Conservation (phyloP, 805 yeast species). For the Candida xyloterini region DNA sequence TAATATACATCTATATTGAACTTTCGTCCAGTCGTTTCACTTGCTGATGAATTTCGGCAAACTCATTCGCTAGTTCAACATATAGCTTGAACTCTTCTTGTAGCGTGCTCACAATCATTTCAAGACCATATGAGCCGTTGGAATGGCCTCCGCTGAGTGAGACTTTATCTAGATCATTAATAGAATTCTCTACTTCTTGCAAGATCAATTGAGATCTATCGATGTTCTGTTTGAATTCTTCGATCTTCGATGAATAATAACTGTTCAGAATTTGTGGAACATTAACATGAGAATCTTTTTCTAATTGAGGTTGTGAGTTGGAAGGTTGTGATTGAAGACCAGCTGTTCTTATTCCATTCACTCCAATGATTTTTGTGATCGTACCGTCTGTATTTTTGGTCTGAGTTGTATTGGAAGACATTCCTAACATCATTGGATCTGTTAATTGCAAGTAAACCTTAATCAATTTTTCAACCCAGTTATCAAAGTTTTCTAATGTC, state of each 20-base stretch:
- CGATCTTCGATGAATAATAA: slow-evolving; percentile 47
- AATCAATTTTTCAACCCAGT: slow-evolving; percentile 38
- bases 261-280: slow-evolving; percentile 48
- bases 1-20: slow-evolving; percentile 12
- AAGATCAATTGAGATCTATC: slow-evolving; percentile 46
- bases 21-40: slow-evolving; percentile 33
- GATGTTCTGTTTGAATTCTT: slow-evolving; percentile 43
- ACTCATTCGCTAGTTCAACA: slow-evolving; percentile 70
- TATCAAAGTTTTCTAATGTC: slow-evolving; percentile 35
- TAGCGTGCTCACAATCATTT: slow-evolving; percentile 55
- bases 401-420: slow-evolving; percentile 21
- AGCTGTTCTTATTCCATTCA: slow-evolving; percentile 29
- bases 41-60: slow-evolving; percentile 66
- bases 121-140: slow-evolving; percentile 40
- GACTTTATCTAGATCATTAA: slow-evolving; percentile 55
- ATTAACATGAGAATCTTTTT: slow-evolving; percentile 39
- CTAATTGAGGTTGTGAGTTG: slow-evolving; percentile 35
- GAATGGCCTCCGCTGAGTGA: slow-evolving; percentile 27
- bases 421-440: slow-evolving; percentile 30
- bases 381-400: slow-evolving; percentile 22
- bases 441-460: slow-evolving; percentile 36
- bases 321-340: slow-evolving; percentile 20
- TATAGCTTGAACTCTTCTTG: slow-evolving; percentile 66
- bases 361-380: slow-evolving; percentile 29
- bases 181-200: slow-evolving; percentile 57